Base-by-base conservation (phyloP, 2,329 filamentous ascomycete species). In the Fusarium sarcochroum region DNA sequence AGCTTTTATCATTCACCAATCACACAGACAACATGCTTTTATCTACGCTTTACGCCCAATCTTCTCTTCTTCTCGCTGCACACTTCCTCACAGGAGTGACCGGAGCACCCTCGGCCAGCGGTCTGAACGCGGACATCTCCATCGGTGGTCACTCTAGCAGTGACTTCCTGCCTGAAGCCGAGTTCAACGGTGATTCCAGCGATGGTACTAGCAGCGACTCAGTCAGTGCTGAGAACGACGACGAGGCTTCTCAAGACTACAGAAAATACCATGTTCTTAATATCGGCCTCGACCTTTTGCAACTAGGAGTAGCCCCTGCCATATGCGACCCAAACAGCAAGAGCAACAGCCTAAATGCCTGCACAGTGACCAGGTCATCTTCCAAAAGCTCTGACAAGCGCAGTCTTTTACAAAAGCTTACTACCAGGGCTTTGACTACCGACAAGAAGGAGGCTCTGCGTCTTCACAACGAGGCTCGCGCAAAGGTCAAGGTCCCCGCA, bases 391-490 rank as follows among this genome's bases (percentile, higher is more conserved):
- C 54, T 2, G 37, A 54, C 4, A 58, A 52, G 25, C 51, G 62
- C 11, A 49, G 45, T 9, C 3, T 40, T n/a, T 46, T 44, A 3
- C 13, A 50, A 9, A 25, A 15, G 1, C 27, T 71, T 1, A 37
- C 52, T 18, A n/a, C 60, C 1, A 50, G 70, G 14, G 70, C 66
- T 0, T 44, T 74, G 23, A 61, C 25, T 5, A 49, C 62, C 6
- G 72, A 73, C 4, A 59, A 73, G 46, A 52, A 40, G 13, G 58
- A 58, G 15, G 64, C 60, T 0, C 21, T 74, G 1, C 49, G 51
- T 4, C 38, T 59, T 6, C 72, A 74, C 13, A 74, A 74, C 3
- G 58, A 21, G 5, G 67, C 66, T 10, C 69, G 72, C 2, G 20
- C 32, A 2, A 68, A 65, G 35, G 71, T 68, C 23, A 68, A 66